Evolutionary conservation across 192 early-diverging fungal species (phyloP).

Genomic region (Gaertneriomyces semiglobifer): DNA sequence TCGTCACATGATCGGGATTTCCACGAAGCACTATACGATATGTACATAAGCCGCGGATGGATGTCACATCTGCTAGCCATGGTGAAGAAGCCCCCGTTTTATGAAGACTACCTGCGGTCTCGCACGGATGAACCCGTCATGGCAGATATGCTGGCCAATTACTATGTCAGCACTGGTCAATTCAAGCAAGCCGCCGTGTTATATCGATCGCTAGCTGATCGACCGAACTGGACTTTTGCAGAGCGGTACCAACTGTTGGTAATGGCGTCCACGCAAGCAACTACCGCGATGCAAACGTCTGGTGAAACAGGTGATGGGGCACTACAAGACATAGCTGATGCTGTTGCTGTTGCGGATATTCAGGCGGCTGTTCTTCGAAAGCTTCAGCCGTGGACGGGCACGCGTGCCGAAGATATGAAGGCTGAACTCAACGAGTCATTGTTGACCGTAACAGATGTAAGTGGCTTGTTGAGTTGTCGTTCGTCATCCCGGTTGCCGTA

Average conservation of each 20-base stretch:
- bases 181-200: slow-evolving; percentile 58
- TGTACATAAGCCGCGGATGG: slow-evolving; percentile 52
- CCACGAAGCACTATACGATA: slow-evolving; percentile 65
- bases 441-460: slow-evolving; percentile 5
- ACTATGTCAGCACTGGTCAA: slow-evolving; percentile 57
- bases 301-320: neutral
- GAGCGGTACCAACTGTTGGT: neutral
- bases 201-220: slow-evolving; percentile 19
- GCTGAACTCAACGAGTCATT: slow-evolving; percentile 4
- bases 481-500: no score
- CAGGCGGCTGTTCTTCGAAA: neutral
- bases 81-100: neutral
- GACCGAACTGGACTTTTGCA: neutral
- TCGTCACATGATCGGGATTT: slow-evolving; percentile 56
- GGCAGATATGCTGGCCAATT: slow-evolving; percentile 53
- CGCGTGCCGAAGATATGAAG: slow-evolving; percentile 1
- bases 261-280: neutral
- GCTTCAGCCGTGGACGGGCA: neutral
- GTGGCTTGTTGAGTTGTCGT: neutral
- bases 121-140: neutral
- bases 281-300: neutral
- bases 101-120: slow-evolving; percentile 32
- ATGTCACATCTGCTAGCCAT: slow-evolving; percentile 45
- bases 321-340: neutral
- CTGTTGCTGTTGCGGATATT: neutral